These are phyloP conservation scores for Lepidium aucheri DNA, from an alignment of 345 rosid species.

Conservation along the genomic window DNA sequence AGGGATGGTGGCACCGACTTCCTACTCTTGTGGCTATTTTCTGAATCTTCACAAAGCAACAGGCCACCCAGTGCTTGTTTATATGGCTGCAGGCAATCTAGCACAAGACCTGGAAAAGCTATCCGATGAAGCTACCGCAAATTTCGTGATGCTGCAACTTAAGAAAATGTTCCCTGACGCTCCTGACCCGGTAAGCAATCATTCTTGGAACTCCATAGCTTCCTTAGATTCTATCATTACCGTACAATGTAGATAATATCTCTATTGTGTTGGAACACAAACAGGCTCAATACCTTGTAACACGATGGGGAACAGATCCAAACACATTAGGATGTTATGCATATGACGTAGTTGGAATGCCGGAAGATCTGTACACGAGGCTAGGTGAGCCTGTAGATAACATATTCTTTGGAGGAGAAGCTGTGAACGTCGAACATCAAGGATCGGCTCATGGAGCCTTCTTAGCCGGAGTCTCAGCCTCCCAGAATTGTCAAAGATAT, in stretches of 20 bases:
- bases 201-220: too few species aligned
- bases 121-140: constrained; percentile 52
- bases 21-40: constrained; percentile 78
- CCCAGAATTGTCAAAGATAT: constrained; percentile 54
- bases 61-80: constrained; percentile 76
- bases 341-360: constrained; percentile 71
- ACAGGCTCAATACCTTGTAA: constrained; percentile 64
- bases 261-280: background rate
- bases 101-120: constrained; percentile 67
- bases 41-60: constrained; percentile 86
- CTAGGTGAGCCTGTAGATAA: constrained; percentile 59
- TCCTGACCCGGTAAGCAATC: constrained; percentile 53
- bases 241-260: too few species aligned
- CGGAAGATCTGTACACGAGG: constrained; percentile 54
- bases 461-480: constrained; percentile 64
- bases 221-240: too few species aligned
- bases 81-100: constrained; percentile 80
- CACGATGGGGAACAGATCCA: constrained; percentile 76
- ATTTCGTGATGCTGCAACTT: constrained; percentile 60
- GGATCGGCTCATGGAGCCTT: constrained; percentile 92
- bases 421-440: constrained; percentile 68
- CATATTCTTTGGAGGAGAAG: constrained; percentile 87
- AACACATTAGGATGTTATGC: constrained; percentile 79
- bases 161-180: constrained; percentile 88
- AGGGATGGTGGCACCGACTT: constrained; percentile 65